Base-by-base conservation (phyloP, 2,329 filamentous ascomycete species). In the Chrysosporium queenslandicum region DNA sequence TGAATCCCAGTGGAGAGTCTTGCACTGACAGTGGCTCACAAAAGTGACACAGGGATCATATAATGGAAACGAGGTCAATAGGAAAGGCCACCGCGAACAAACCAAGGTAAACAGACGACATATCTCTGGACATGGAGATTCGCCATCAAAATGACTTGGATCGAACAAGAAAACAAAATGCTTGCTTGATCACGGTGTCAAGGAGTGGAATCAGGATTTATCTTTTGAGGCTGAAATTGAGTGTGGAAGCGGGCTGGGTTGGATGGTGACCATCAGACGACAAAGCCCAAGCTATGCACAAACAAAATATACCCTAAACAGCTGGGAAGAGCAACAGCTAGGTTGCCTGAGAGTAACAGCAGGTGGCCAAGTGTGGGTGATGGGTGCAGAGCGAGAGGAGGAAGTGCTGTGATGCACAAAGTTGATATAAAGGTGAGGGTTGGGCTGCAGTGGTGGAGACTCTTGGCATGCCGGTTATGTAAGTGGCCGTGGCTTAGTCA, bases 81-180 rank as follows among this genome's bases (percentile, higher is more conserved):
- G 61, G 62, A 63, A 61, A 67, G 65, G 62, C 66, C 64, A 63
- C 61, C 69, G 68, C 67, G 69, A 65, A 66, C 63, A 68, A 66
- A 64, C 61, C 64, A 63, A 64, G 65, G 69, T 65, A 66, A 61
- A 68, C 66, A 65, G 68, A 68, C 64, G 63, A 65, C 68, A 71
- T 71, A 66, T 71, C 69, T 71, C 61, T 66, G 64, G 56, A 63
- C 63, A 61, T 64, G 60, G 63, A 62, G 63, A 62, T 64, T 64
- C 67, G 68, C 68, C 69, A 70, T 71, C 65, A 58, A 65, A 65
- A 66, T 66, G 23, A 39, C 21, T 32, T 6, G 20, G 9, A 23
- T 18, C 62, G 55, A 61, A 64, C 40, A 14, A 52, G 49, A 55
- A 39, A 50, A 57, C 54, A 55, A 55, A 53, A 57, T 59, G 41